Evolutionary conservation across 1,284 basidiomycete genomes (phyloP), one percentile per base, ranked within the genome.

Genomic region (Bondarzewia mesenterica): DNA sequence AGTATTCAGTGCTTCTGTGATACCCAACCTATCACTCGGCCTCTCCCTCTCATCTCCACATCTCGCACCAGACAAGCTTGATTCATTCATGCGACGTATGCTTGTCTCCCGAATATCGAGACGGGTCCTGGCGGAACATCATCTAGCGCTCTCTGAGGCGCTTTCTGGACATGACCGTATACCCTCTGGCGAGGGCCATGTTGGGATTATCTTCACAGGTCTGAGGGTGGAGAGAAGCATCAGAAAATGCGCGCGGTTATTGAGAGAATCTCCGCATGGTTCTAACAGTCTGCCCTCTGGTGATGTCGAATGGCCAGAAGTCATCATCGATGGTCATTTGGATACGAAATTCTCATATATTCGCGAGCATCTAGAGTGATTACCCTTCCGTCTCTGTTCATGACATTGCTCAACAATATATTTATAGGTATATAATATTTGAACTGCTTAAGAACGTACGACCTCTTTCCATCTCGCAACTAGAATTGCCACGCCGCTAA

Each of bases 51-150:
- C 87, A 0, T 90, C 89, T 15, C 82, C 78, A 1, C 82, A 88
- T 60, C 75, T 95, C 10, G 71, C 80, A 0, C 82, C 90, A 0
- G 86, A 91, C 48, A 74, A 79, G 46, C 73, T 95, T 14, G 92
- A 95, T 63, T 75, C 86, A 7, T 93, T 94, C 63, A 91, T 94
- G 85, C 79, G 81, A 20, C 79, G 91, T 22, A 95, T 95, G 93
- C 75, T 95, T 7, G 77, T 91, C 41, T 93, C 91, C 3, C 76
- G 93, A 47, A 93, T 95, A 61, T 93, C 91, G 7, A 76, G 92
- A 21, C 79, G 93, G 37, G 92, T 95, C 23, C 74, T 95, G 25
- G 89, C 85, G 2, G 89, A 94, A 60, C 92, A 95, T 59, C 92
- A 95, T 58, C 82, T 94, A 48, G 86, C 89, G 2, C 71, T 95